phyloP scores from a whole-genome alignment of 208 protist genomes.

The Acanthamoeba castellanii region DNA sequence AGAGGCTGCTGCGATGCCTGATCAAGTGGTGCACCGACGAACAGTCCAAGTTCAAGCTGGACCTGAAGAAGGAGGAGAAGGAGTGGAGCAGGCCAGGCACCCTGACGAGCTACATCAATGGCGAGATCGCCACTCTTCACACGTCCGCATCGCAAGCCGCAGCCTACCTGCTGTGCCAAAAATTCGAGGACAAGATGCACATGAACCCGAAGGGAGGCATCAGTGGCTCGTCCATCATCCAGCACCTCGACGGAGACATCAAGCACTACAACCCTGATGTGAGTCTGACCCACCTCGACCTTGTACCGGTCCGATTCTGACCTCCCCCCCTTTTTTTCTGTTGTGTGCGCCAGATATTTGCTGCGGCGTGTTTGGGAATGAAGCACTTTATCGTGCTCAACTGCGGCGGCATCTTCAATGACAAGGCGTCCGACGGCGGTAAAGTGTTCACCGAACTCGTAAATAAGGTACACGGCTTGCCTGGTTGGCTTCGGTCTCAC shows the following conservation, averaged over 20 bases:
- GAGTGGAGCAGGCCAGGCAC: conserved; percentile 39
- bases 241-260: conserved; percentile 40
- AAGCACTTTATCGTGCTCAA: conserved; percentile 72
- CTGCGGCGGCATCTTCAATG: conserved; percentile 62
- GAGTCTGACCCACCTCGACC: not conserved
- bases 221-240: conserved; percentile 42
- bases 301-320: not conserved
- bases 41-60: conserved; percentile 51
- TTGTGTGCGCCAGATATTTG: not conserved
- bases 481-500: not conserved
- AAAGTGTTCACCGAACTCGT: conserved; percentile 67
- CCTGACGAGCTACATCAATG: conserved; percentile 21
- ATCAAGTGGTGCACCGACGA: conserved; percentile 60
- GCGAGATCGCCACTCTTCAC: conserved; percentile 44
- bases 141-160: conserved; percentile 1
- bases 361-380: not conserved
- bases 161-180: conserved; percentile 29
- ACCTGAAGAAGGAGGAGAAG: conserved; percentile 76
- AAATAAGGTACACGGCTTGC: conserved; percentile 25
- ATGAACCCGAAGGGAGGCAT: conserved; percentile 56
- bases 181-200: conserved; percentile 72
- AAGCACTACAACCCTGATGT: conserved; percentile 55
- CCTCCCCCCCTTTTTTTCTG: too few relatives aligned
- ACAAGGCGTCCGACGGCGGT: conserved; percentile 13
- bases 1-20: conserved; percentile 35